These are phyloP conservation scores for Cochlearia excelsa DNA, from an alignment of 345 rosid species.

Conservation along the genomic window DNA sequence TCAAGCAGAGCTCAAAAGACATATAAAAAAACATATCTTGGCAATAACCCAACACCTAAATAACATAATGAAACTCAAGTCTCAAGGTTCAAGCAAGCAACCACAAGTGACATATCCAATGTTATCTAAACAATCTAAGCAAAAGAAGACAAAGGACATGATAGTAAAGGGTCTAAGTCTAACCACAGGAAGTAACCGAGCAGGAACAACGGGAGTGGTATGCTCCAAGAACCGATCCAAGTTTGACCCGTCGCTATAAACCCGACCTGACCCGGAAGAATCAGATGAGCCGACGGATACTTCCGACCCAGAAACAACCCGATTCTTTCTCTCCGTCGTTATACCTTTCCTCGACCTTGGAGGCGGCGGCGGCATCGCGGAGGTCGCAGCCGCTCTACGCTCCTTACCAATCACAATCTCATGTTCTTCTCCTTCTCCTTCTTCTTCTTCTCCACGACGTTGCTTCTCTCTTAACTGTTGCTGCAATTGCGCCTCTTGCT, in stretches of 20 bases:
- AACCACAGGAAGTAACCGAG: slow-evolving; percentile 64
- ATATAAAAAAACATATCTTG: background rate
- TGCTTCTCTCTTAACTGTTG: slow-evolving; percentile 35
- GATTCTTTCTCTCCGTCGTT: slow-evolving; percentile 32
- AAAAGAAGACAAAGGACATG: no score
- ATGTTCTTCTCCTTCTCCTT: background rate
- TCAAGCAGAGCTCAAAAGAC: background rate
- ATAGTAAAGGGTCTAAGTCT: background rate
- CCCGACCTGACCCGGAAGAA: slow-evolving; percentile 43
- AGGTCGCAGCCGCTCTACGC: slow-evolving; percentile 2
- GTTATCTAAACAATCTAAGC: no score
- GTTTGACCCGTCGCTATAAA: slow-evolving; percentile 43
- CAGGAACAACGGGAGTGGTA: slow-evolving; percentile 71
- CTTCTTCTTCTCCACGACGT: slow-evolving; percentile 27
- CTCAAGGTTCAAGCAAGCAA: slow-evolving; percentile 14
- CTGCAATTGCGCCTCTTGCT: slow-evolving; percentile 44
- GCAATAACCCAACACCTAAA: background rate
- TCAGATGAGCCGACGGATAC: slow-evolving; percentile 39
- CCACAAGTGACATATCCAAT: background rate
- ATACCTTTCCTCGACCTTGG: slow-evolving; percentile 15
- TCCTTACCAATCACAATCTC: slow-evolving; percentile 26
- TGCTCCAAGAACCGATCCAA: slow-evolving; percentile 90
- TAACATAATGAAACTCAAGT: background rate
- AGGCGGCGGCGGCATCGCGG: slow-evolving; percentile 18
- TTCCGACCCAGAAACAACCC: slow-evolving; percentile 35